Percentiles rank a stretch among this genome's conserved stretches.
Evolutionary conservation across 805 yeast genomes (phyloP).

Genomic region (Candida qinlingensis): DNA sequence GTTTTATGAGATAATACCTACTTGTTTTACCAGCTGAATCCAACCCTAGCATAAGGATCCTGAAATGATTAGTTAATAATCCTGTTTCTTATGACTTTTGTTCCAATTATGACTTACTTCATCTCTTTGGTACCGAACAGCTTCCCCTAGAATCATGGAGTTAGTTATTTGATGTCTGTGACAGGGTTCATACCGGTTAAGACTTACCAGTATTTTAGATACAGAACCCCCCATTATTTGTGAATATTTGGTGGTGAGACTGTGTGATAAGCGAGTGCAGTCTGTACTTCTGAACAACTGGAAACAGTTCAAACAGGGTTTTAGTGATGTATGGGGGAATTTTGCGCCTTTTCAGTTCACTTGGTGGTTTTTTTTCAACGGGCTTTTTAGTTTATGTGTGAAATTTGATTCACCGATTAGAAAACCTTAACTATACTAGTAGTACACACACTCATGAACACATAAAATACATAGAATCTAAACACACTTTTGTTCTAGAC

Average conservation of each 20-base stretch:
- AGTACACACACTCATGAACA: too few relatives aligned
- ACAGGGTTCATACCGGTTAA: not conserved
- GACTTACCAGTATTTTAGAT: slow-evolving; percentile 27
- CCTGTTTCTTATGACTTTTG: not conserved
- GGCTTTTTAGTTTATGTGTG: too few relatives aligned
- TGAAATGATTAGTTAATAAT: slow-evolving; percentile 7
- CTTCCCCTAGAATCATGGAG: slow-evolving; percentile 25
- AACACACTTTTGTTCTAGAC: slow-evolving; percentile 1
- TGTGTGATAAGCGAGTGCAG: slow-evolving; percentile 28
- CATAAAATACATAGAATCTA: too few relatives aligned
- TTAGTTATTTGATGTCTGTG: not conserved
- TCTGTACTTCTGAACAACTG: not conserved
- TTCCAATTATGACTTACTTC: slow-evolving; percentile 22
- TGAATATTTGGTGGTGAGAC: slow-evolving; percentile 25
- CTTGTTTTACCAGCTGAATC: slow-evolving; percentile 90
- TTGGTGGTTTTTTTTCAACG: too few relatives aligned
- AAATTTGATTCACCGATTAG: too few relatives aligned
- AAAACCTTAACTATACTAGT: too few relatives aligned
- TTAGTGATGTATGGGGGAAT: too few relatives aligned
- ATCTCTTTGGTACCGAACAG: slow-evolving; percentile 50
- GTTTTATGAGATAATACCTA: not conserved
- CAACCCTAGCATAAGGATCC: slow-evolving; percentile 84
- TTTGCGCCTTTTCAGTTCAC: too few relatives aligned
- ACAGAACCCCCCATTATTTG: slow-evolving; percentile 29
- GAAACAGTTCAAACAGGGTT: too few relatives aligned